Evolutionary conservation across 805 yeast species (phyloP), one percentile per base, ranked within the genome.

Genomic region (Candida chauliodis): DNA sequence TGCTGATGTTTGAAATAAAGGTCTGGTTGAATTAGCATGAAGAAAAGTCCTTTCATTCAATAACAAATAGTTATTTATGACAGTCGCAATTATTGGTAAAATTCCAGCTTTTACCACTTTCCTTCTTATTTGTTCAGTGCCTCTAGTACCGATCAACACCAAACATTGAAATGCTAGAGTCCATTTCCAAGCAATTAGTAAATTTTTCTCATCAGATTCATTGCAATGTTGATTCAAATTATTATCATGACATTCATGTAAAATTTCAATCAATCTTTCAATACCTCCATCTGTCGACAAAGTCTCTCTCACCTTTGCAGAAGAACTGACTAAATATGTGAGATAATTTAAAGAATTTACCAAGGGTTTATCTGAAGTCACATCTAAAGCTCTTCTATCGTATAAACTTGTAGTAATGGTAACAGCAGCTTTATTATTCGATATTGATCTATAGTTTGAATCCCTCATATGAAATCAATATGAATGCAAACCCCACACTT

Each of bases 111-210:
- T 81, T 8, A 89, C 96, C 6, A 93, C 85, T 51, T 89, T 79
- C 49, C 82, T 80, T 36, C 99, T 71, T 34, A 90, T 86, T 37
- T 70, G 66, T 58, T 90, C 97, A 1, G 95, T 80, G 17, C 99
- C 99, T 48, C 97, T 73, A 1, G 97, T 89, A 10, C 97, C 96
- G 14, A 91, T 79, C 40, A 88, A 73, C 1, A 91, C 95, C 40
- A 91, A 66, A 56, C 97, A 90, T 65, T 91, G 99, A 54, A 93
- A 80, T 0, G 97, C 86, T 38, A 91, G 66, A 5, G 95, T 86
- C 99, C 99, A 91, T 64, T 91, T 91, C 96, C 96, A 91, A 0
- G 95, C 90, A n/a, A 84, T 70, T 46, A 87, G 68, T 18, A 80
- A 73, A 43, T 65, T 69, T 45, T 55, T 59, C 41, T 69, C 74